These are phyloP conservation scores for Thuja plicata DNA, from an alignment of 83 land plant genomes.

Conservation along the genomic window DNA sequence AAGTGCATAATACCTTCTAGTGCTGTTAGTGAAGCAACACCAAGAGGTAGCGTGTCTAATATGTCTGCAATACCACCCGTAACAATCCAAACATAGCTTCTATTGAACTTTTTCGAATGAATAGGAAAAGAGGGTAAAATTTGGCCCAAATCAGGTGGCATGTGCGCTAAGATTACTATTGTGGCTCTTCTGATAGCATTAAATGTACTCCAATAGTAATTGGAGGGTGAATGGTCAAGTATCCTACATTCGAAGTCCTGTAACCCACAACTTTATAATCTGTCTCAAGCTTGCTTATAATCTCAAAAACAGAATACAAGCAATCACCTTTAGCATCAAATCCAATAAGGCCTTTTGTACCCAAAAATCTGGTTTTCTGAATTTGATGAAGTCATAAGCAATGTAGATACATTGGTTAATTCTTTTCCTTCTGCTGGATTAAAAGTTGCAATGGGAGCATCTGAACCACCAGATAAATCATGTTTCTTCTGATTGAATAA, in stretches of 20 bases:
- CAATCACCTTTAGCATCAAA: too few relatives aligned
- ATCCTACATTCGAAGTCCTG: slow-evolving; percentile 68
- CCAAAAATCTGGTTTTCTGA: slow-evolving; percentile 56
- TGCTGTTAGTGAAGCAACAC: too few relatives aligned
- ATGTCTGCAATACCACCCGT: slow-evolving; percentile 25
- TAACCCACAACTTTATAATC: slow-evolving; percentile 74
- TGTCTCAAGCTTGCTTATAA: too few relatives aligned
- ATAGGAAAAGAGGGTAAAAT: slow-evolving; percentile 51
- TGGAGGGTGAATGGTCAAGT: slow-evolving; percentile 40
- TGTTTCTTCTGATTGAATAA: slow-evolving; percentile 50
- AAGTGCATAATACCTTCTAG: slow-evolving; percentile 2
- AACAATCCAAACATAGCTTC: slow-evolving; percentile 79
- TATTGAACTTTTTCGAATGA: slow-evolving; percentile 45
- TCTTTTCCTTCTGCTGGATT: slow-evolving; percentile 46
- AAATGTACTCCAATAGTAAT: too few relatives aligned
- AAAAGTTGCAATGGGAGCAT: slow-evolving; percentile 42
- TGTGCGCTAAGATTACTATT: slow-evolving; percentile 58
- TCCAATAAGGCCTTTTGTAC: slow-evolving; percentile 67
- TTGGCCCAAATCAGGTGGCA: slow-evolving; percentile 28
- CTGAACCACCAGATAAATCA: slow-evolving; percentile 52
- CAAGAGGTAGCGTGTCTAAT: slow-evolving; percentile 16
- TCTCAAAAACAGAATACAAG: too few relatives aligned
- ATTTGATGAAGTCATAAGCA: slow-evolving; percentile 56
- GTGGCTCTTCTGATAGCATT: too few relatives aligned
- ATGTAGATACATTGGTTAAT: slow-evolving; percentile 45